These are phyloP conservation scores for Hyparrhenia diplandra DNA, from an alignment of 176 grass and related monocot species.

Conservation along the genomic window DNA sequence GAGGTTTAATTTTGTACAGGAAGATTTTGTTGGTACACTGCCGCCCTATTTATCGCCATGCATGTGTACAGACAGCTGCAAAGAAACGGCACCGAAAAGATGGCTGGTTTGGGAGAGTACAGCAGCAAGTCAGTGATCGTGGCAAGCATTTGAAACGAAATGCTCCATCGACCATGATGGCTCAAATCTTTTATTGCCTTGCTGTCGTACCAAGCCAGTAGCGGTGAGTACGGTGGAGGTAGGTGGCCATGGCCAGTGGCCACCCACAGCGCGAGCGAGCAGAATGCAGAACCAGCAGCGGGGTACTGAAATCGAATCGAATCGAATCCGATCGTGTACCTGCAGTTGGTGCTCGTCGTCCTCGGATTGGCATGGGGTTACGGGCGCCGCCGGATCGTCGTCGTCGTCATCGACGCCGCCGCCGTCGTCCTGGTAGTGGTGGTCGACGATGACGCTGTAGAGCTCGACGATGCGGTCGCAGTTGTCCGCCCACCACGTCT, in stretches of 20 bases:
- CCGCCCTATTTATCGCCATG: conserved; percentile 9
- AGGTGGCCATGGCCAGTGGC: neutral
- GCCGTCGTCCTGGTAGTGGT: neutral
- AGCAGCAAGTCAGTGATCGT: neutral
- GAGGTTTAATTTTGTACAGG: neutral
- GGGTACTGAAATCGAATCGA: neutral
- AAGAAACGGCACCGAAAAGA: neutral
- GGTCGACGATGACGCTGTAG: conserved; percentile 50
- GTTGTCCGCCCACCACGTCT: conserved; percentile 63
- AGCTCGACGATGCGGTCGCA: conserved; percentile 60
- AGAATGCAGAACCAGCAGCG: neutral
- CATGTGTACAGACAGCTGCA: too few species aligned
- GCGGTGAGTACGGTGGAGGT: neutral
- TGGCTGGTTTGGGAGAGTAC: neutral
- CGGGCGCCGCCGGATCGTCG: conserved; percentile 17
- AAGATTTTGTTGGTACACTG: neutral
- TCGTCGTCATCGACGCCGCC: too few species aligned
- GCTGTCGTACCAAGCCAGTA: neutral
- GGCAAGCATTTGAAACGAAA: neutral
- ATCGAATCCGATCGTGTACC: conserved; percentile 7
- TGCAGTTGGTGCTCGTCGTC: conserved; percentile 43
- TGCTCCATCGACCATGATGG: too few species aligned
- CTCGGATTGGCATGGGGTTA: conserved; percentile 48
- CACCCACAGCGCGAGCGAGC: neutral
- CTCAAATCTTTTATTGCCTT: conserved; percentile 1